Evolutionary conservation across 2,329 filamentous ascomycete species (phyloP).

Genomic region (Tolypocladium nubicola): DNA sequence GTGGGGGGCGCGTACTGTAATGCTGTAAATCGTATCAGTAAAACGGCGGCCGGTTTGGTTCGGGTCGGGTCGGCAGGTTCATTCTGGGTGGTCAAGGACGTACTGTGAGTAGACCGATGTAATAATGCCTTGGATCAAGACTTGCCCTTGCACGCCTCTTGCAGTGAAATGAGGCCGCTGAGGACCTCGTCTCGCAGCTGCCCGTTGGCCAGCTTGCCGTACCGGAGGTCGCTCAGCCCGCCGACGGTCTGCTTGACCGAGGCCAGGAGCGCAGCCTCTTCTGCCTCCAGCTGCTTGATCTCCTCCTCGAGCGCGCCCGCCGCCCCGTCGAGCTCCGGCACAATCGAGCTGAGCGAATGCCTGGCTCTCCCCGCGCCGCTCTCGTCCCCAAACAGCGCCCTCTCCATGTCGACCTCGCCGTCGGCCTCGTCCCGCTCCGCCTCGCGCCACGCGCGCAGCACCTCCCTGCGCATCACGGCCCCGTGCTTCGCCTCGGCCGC

Average conservation of each 20-base stretch:
- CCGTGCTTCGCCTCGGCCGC: slow-evolving; percentile 53
- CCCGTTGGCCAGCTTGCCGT: slow-evolving; percentile 60
- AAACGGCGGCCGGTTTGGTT: neutral
- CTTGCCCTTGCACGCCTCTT: slow-evolving; percentile 49
- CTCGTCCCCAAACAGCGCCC: slow-evolving; percentile 46
- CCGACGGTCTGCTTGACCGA: slow-evolving; percentile 58
- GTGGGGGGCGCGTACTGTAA: neutral
- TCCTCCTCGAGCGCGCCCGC: slow-evolving; percentile 56
- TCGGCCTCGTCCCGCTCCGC: slow-evolving; percentile 46
- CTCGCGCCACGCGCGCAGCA: slow-evolving; percentile 41
- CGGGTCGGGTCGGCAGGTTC: neutral
- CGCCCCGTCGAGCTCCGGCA: slow-evolving; percentile 60
- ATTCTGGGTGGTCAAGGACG: neutral
- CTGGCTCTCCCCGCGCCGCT: slow-evolving; percentile 33
- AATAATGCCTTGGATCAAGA: slow-evolving; percentile 7
- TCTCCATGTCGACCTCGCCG: slow-evolving; percentile 53
- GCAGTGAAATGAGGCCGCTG: slow-evolving; percentile 45
- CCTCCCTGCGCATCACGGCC: slow-evolving; percentile 44
- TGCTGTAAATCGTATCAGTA: neutral
- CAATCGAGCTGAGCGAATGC: slow-evolving; percentile 54
- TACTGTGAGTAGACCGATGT: neutral
- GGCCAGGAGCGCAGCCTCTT: slow-evolving; percentile 49
- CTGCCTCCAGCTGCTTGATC: slow-evolving; percentile 52
- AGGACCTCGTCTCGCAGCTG: slow-evolving; percentile 56
- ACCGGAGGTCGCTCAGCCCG: slow-evolving; percentile 70